Percentiles rank a stretch among this genome's conserved stretches.
phyloP scores from a whole-genome alignment of 2,329 filamentous ascomycete species.

The Elsinoe perseae region DNA sequence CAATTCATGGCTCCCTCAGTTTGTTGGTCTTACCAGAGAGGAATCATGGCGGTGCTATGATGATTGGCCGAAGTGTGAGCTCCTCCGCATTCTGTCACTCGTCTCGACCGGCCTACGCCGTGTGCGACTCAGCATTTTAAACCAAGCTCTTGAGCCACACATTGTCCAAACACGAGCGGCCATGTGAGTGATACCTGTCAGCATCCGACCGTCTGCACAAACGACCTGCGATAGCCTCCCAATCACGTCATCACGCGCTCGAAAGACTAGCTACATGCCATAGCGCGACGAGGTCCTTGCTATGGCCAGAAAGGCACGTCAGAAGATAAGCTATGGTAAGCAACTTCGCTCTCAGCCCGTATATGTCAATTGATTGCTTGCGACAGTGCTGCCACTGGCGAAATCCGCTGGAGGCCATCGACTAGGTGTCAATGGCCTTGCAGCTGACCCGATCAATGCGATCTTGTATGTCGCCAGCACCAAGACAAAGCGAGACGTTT shows the following conservation, averaged over 20 bases:
- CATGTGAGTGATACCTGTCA: too few species aligned
- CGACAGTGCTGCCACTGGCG: slow-evolving; percentile 60
- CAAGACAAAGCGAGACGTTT: neutral
- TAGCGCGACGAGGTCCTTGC: neutral
- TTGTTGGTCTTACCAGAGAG: too few species aligned
- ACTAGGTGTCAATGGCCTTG: slow-evolving; percentile 89
- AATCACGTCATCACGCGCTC: neutral
- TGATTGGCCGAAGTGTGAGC: neutral
- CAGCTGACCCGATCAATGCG: slow-evolving; percentile 71
- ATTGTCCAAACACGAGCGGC: neutral
- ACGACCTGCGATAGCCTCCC: neutral
- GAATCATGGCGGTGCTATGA: neutral
- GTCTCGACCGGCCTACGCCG: neutral
- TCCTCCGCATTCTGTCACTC: neutral
- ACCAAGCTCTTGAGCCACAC: neutral
- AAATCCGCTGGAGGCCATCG: slow-evolving; percentile 76
- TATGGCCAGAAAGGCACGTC: slow-evolving; percentile 47
- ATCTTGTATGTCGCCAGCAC: slow-evolving; percentile 61
- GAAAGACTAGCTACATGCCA: neutral
- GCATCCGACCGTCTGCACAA: neutral
- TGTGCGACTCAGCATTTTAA: neutral
- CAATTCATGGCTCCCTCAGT: neutral
- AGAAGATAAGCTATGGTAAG: slow-evolving; percentile 47
- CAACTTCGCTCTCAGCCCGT: neutral
- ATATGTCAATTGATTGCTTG: neutral